Percentiles rank a stretch among this genome's conserved stretches.
Evolutionary conservation across 768 basidiomycete species (phyloP).

Genomic region (Termitomyces sp.): DNA sequence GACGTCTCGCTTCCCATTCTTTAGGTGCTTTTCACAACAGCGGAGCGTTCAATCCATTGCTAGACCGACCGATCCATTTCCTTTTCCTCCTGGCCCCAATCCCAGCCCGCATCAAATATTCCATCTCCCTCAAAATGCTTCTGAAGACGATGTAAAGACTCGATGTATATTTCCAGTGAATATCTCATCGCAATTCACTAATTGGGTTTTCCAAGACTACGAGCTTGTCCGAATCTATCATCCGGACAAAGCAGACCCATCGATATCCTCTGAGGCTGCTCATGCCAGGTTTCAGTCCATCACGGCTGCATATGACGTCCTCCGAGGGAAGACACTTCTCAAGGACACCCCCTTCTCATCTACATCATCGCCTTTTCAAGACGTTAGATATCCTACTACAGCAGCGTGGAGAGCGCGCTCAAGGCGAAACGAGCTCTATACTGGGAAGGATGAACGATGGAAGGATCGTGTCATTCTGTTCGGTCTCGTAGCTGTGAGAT

Average conservation of each 20-base stretch:
- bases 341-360: conserved; percentile 7
- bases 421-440: conserved; percentile 39
- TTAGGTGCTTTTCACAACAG: neutral
- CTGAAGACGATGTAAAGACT: conserved; percentile 48
- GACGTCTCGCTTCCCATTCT: neutral
- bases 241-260: conserved; percentile 53
- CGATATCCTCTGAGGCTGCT: conserved; percentile 39
- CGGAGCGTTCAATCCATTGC: conserved; percentile 1
- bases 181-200: neutral
- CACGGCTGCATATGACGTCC: conserved; percentile 58
- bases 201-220: conserved; percentile 45
- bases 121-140: conserved; percentile 49
- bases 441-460: conserved; percentile 60
- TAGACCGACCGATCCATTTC: conserved; percentile 27
- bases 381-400: conserved; percentile 26
- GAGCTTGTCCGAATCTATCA: conserved; percentile 79
- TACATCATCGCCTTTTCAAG: conserved; percentile 8
- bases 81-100: conserved; percentile 43
- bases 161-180: conserved; percentile 38
- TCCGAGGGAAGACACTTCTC: conserved; percentile 41
- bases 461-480: conserved; percentile 58
- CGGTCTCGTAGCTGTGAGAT: conserved; percentile 47
- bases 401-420: conserved; percentile 41
- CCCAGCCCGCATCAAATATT: conserved; percentile 63
- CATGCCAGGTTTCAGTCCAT: conserved; percentile 69